phyloP scores from a whole-genome alignment of 768 basidiomycete genomes.

The Termitomyces sp. region DNA sequence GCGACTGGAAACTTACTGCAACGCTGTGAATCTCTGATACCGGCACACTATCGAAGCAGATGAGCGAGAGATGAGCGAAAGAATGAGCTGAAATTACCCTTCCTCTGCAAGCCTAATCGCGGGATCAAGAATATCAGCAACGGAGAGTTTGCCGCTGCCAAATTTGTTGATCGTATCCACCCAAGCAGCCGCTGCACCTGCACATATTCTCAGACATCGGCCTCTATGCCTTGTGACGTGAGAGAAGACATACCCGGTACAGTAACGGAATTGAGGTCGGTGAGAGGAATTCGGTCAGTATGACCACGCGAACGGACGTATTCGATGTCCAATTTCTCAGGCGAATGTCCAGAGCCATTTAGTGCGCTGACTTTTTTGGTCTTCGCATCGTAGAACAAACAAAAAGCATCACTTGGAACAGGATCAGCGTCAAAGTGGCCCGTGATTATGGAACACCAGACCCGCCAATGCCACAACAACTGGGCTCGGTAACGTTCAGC shows the following conservation, averaged over 20 bases:
- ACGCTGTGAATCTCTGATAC: conserved; percentile 79
- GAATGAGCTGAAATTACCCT: conserved; percentile 48
- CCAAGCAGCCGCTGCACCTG: conserved; percentile 95
- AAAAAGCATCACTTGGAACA: conserved; percentile 74
- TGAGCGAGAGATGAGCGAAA: background rate
- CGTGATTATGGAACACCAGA: conserved; percentile 28
- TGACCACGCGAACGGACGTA: conserved; percentile 70
- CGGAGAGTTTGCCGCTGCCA: conserved; percentile 66
- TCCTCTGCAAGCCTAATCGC: conserved; percentile 91
- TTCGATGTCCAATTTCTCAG: conserved; percentile 73
- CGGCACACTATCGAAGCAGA: conserved; percentile 54
- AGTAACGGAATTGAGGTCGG: conserved; percentile 88
- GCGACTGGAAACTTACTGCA: conserved; percentile 35
- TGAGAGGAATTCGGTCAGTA: conserved; percentile 68
- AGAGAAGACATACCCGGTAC: conserved; percentile 57
- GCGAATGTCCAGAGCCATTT: conserved; percentile 91
- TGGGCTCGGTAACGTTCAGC: conserved; percentile 88
- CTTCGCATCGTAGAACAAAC: conserved; percentile 86
- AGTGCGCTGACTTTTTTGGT: conserved; percentile 81
- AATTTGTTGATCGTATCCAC: conserved; percentile 81
- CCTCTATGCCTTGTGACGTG: background rate
- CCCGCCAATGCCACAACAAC: conserved; percentile 92
- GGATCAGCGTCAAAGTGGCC: background rate
- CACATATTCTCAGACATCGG: conserved; percentile 3
- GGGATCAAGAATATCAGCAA: conserved; percentile 76